Conservation (phyloP, 768 basidiomycete species). For the Lactarius psammicola region DNA sequence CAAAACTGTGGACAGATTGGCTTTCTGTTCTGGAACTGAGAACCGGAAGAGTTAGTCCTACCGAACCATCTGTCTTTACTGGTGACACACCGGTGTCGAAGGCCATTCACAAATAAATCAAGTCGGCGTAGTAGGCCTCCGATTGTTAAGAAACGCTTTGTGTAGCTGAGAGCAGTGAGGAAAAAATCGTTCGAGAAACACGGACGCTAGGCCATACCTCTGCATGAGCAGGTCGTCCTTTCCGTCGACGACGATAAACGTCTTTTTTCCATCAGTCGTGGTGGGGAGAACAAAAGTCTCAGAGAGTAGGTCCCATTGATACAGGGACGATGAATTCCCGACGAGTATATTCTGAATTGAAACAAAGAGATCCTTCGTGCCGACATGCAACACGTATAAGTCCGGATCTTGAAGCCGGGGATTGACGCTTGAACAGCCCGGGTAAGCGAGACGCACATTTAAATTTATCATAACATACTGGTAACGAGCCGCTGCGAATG, state of each 20-base stretch:
- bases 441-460: constrained; percentile 1
- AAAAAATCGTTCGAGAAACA: neutral
- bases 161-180: constrained; percentile 42
- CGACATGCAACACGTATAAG: constrained; percentile 44
- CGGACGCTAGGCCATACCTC: constrained; percentile 43
- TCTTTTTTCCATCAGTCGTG: constrained; percentile 37
- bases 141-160: constrained; percentile 62
- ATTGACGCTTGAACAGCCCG: constrained; percentile 43
- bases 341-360: constrained; percentile 57
- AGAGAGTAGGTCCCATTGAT: constrained; percentile 55
- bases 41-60: neutral
- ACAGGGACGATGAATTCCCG: constrained; percentile 65
- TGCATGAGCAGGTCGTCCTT: constrained; percentile 54
- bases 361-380: constrained; percentile 47
- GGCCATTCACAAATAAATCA: constrained; percentile 48
- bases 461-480: constrained; percentile 44
- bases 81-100: constrained; percentile 51
- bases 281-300: constrained; percentile 58
- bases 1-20: constrained; percentile 34
- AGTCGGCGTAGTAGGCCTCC: constrained; percentile 67
- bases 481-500: constrained; percentile 57
- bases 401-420: constrained; percentile 44
- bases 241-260: constrained; percentile 51
- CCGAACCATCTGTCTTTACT: neutral
- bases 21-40: constrained; percentile 19